Evolutionary conservation across 768 basidiomycete genomes (phyloP), one percentile per base, ranked within the genome.

Genomic region (Hypsizygus marmoreus): DNA sequence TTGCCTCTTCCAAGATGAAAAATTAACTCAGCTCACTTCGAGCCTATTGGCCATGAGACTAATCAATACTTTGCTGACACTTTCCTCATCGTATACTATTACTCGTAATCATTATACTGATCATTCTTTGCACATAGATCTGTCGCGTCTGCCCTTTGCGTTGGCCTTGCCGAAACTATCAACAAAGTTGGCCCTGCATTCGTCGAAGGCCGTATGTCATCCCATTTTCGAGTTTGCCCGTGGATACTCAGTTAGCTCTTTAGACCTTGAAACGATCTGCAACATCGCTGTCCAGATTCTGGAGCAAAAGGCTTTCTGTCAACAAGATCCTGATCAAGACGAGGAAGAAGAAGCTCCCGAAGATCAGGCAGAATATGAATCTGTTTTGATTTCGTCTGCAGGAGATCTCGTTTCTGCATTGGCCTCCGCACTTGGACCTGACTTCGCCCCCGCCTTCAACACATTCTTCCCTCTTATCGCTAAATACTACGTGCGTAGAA

Each of bases 321-420:
- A 99, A 66, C 88, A 94, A 65, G 93, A 95, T 59, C 92, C 94
- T 36, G 94, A 95, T 61, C 88, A 90, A 53, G 93, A 93, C 54
- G 91, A 92, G 53, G 79, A 78, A 4, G 89, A 89, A 19, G 90
- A 91, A 56, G 87, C 86, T 19, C 86, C 85, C 6, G 90, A 91
- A 63, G 91, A 91, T 52, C 86, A 88, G 59, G 94, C 95, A 1
- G 97, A 99, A 71, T 95, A 93, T 63, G 97, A 99, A 63, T 91
- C 95, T 3, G 90, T 97, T 43, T 78, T 99, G 47, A 89, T 98
- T 61, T 90, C 91, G 20, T 86, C 94, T 19, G 95, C 95, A 20
- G 88, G 88, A 31, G 97, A 99, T 63, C 86, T 99, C 43, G 94
- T 97, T 47, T 84, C 93, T 43, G 79, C 91, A 1, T 72, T 99